Evolutionary conservation across 2,329 filamentous ascomycete genomes (phyloP), one percentile per base, ranked within the genome.

Genomic region (Fonsecaea erecta): DNA sequence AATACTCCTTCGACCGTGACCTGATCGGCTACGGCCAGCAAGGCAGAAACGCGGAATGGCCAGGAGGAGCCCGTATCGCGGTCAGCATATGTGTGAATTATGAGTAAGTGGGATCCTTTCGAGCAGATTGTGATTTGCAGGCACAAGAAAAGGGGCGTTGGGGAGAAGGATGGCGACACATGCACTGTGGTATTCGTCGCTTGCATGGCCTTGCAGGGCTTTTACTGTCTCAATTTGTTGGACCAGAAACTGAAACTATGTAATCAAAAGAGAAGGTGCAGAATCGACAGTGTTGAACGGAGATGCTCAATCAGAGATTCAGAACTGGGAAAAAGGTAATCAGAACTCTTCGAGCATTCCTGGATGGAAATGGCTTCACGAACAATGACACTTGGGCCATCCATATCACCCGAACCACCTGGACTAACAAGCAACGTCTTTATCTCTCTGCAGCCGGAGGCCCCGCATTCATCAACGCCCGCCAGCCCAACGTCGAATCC

Each of bases 291-390:
- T 48, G 21, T 24, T 48, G 11, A 48, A 48, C 21, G 43, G 43
- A 48, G 43, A 48, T 48, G 18, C 1, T 48, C 43, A 48, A 48
- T 48, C 43, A 24, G 43, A 48, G 18, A 48, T 16, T 6, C 3
- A 24, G 43, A 48, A 48, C 43, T 48, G 43, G 43, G 43, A 48
- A 48, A 48, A 48, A 26, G 43, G 43, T 48, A 48, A 46, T 5
- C 14, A 1, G 18, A 8, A 5, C 43, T 24, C 21, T 24, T 12
- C 43, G 1, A 18, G n/a, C 16, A 1, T 43, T 12, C 37, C 11
- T n/a, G 12, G 37, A 18, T 18, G 16, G 16, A 43, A 18, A 43
- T 16, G n/a, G 8, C 18, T 2, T 16, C 5, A 40, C 16, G 16
- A 40, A 18, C 5, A 40, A 11, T 9, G 32, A 34, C 32, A 11